phyloP scores from a whole-genome alignment of 2,329 filamentous ascomycete genomes.

The Colletotrichum gigasporum region DNA sequence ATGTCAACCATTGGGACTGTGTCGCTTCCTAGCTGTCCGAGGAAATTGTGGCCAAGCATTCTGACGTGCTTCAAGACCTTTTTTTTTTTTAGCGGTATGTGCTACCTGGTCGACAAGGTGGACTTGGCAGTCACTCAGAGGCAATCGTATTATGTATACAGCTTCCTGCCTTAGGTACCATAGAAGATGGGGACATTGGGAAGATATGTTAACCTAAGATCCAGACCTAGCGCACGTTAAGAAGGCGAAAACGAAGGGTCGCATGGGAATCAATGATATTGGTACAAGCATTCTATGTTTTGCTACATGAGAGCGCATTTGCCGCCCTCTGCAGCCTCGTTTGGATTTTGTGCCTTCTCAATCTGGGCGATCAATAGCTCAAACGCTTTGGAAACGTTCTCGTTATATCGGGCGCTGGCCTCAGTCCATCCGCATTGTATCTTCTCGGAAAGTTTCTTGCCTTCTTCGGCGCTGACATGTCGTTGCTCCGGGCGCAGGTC shows the following conservation, averaged over 20 bases:
- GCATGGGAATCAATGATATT: background rate
- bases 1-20: no score
- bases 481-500: constrained; percentile 93
- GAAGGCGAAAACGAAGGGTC: background rate
- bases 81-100: no score
- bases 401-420: constrained; percentile 91
- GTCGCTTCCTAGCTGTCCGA: no score
- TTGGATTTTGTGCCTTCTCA: constrained; percentile 91
- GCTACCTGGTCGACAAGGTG: no score
- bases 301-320: constrained; percentile 89
- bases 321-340: constrained; percentile 79
- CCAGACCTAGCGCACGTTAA: no score
- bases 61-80: no score
- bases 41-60: no score
- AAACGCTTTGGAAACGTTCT: constrained; percentile 92
- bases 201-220: no score
- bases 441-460: constrained; percentile 84
- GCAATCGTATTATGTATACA: no score
- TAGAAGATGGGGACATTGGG: no score
- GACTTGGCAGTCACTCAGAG: no score
- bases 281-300: background rate
- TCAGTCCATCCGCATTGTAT: constrained; percentile 95
- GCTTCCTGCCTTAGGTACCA: no score
- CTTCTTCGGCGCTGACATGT: constrained; percentile 87
- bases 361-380: constrained; percentile 95